Evolutionary conservation across 23 red algal genomes (phyloP), one percentile per base, ranked within the genome.

Genomic region (Agarophyton chilense): DNA sequence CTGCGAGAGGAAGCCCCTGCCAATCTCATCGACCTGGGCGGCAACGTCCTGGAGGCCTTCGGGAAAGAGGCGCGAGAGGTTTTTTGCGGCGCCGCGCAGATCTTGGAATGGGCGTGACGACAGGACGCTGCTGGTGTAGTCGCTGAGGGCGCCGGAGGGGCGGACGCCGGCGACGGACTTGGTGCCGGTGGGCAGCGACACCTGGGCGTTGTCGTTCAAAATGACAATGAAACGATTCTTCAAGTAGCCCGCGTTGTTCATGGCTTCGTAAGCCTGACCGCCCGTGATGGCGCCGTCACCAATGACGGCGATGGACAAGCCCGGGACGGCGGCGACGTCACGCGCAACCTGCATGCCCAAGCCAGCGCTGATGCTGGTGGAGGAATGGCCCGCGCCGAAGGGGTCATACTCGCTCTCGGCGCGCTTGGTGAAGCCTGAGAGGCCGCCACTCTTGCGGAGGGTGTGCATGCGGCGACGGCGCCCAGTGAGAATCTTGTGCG

Each of bases 401-500:
- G 90, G 82, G 52, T 98, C 96, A 46, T 94, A 98, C 46, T 93
- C 89, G 29, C 70, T 82, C 78, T 98, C 96, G n/a, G 81, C 75
- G 51, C 96, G 78, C 83, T 94, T 92, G 35, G 96, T 98, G 56
- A 98, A 98, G 52, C 96, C 96, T 0, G 77, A 87, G 13, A 98
- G 61, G 38, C 96, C 96, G 67, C 95, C 95, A 33, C 46, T 85
- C 90, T 98, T 93, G 12, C 96, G 80, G 81, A 98, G 51, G 2
- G 96, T 98, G 45, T 78, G 51, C 96, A 98, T 98, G 28, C 80
- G 47, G 61, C 70, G 64, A 14, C 96, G 89, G 55, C 96, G 90
- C 19, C 96, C 96, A 19, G 96, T 98, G 46, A 98, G 93, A 68
- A 98, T 98, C 91, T 98, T 98, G 92, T 98, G 96, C 33, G 92